Evolutionary conservation across 2,329 filamentous ascomycete species (phyloP).

Genomic region (Neofusicoccum cordaticola): DNA sequence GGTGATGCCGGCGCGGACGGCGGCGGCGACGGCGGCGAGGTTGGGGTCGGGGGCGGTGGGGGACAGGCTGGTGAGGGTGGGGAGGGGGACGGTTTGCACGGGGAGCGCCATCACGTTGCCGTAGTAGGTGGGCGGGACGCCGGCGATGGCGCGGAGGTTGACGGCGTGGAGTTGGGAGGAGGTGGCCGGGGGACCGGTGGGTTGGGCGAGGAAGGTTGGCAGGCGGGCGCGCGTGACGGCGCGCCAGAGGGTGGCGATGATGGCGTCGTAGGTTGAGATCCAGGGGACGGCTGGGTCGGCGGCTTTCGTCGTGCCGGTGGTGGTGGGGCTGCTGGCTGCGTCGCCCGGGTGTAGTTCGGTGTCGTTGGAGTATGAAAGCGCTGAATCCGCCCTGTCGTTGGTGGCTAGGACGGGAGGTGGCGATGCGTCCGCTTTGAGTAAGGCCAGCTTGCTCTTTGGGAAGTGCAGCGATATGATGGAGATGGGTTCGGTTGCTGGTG

Average conservation of each 20-base stretch:
- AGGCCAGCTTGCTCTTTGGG: constrained; percentile 13
- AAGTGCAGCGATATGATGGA: neutral
- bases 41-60: neutral
- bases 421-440: constrained; percentile 15
- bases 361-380: constrained; percentile 12
- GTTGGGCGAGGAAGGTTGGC: constrained; percentile 4
- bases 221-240: constrained; percentile 23
- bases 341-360: constrained; percentile 23
- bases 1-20: constrained; percentile 25
- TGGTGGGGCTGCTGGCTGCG: constrained; percentile 18
- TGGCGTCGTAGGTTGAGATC: constrained; percentile 27
- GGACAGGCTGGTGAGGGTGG: constrained; percentile 19
- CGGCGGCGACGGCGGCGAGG: constrained; percentile 19
- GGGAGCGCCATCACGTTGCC: constrained; percentile 23
- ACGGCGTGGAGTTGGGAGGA: constrained; percentile 22
- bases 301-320: constrained; percentile 19
- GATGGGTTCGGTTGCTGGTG: neutral
- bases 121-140: constrained; percentile 24
- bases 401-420: constrained; percentile 17
- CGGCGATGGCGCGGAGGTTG: constrained; percentile 22
- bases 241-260: constrained; percentile 26
- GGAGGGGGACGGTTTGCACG: constrained; percentile 19
- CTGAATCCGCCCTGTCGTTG: neutral
- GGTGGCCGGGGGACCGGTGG: neutral
- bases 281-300: neutral